A percentile compares a stretch with the other conserved stretches of the same genome.
Evolutionary conservation across 1,284 basidiomycete species (phyloP).

Genomic region (Clitocybe nebularis): DNA sequence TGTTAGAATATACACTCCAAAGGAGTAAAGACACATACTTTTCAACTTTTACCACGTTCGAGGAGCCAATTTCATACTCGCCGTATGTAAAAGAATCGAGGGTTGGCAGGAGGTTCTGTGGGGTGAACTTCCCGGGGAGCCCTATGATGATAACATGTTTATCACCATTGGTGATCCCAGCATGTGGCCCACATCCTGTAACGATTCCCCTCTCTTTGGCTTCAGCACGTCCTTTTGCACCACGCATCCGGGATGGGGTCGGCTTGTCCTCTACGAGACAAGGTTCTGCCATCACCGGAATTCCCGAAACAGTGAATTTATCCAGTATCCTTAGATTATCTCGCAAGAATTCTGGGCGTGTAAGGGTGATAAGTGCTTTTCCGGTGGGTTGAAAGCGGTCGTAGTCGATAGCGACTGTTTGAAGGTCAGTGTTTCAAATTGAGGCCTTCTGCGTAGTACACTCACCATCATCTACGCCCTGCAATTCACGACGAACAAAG

Average conservation of each 20-base stretch:
- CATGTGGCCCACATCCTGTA: slow-evolving; percentile 50
- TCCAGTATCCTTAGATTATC: slow-evolving; percentile 40
- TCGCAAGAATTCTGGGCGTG: slow-evolving; percentile 38
- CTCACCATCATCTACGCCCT: slow-evolving; percentile 53
- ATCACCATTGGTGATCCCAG: slow-evolving; percentile 42
- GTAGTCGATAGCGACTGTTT: slow-evolving; percentile 59
- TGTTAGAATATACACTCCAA: not conserved
- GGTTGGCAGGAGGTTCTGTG: slow-evolving; percentile 33
- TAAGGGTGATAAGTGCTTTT: slow-evolving; percentile 50
- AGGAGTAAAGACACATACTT: slow-evolving; percentile 34
- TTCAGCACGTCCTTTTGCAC: slow-evolving; percentile 25
- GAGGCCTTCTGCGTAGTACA: not conserved
- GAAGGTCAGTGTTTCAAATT: not conserved
- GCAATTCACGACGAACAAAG: slow-evolving; percentile 40
- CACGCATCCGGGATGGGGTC: slow-evolving; percentile 19
- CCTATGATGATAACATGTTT: slow-evolving; percentile 59
- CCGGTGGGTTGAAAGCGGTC: slow-evolving; percentile 54
- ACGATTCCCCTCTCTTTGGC: slow-evolving; percentile 26
- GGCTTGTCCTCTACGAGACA: slow-evolving; percentile 7
- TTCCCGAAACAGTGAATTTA: slow-evolving; percentile 40
- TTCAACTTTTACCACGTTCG: slow-evolving; percentile 45
- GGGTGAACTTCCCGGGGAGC: slow-evolving; percentile 44
- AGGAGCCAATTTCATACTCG: slow-evolving; percentile 26
- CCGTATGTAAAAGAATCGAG: slow-evolving; percentile 43
- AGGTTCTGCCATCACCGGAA: slow-evolving; percentile 28